Evolutionary conservation across 305 asterid genomes (phyloP).

Genomic region (Fraxinus albicans): DNA sequence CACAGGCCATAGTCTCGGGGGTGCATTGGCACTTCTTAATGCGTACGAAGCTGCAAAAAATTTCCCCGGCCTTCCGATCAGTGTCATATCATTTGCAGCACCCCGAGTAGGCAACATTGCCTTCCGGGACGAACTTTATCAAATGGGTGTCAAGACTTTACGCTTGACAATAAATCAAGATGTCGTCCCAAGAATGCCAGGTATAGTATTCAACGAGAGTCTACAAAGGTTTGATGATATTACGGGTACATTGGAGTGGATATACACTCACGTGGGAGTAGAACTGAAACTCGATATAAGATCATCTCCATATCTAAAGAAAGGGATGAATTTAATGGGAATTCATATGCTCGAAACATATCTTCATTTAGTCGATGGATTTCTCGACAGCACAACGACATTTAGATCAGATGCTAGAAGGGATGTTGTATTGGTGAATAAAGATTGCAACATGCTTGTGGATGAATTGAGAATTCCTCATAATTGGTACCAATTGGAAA

Average conservation of each 20-base stretch:
- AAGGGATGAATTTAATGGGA: constrained; percentile 55
- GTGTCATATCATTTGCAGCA: constrained; percentile 65
- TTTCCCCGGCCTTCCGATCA: constrained; percentile 49
- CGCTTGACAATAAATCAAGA: constrained; percentile 62
- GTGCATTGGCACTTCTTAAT: constrained; percentile 64
- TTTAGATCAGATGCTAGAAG: constrained; percentile 60
- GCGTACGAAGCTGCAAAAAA: constrained; percentile 72
- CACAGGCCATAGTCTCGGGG: constrained; percentile 81
- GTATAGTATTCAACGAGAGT: constrained; percentile 64
- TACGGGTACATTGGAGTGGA: constrained; percentile 68
- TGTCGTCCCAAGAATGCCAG: constrained; percentile 69
- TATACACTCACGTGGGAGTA: constrained; percentile 75
- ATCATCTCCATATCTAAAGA: constrained; percentile 57
- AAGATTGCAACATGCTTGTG: constrained; percentile 66
- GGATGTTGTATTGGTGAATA: constrained; percentile 74
- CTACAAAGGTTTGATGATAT: constrained; percentile 62
- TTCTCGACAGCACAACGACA: constrained; percentile 31
- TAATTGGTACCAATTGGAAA: constrained; percentile 63
- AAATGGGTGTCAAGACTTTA: constrained; percentile 56
- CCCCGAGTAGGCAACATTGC: constrained; percentile 85
- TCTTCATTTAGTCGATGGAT: constrained; percentile 75
- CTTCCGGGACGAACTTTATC: constrained; percentile 64
- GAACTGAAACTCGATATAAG: constrained; percentile 60
- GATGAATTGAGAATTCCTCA: constrained; percentile 70
- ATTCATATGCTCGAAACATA: constrained; percentile 75